Evolutionary conservation across 1,284 basidiomycete genomes (phyloP).

Genomic region (Ceratobasidium sp.): DNA sequence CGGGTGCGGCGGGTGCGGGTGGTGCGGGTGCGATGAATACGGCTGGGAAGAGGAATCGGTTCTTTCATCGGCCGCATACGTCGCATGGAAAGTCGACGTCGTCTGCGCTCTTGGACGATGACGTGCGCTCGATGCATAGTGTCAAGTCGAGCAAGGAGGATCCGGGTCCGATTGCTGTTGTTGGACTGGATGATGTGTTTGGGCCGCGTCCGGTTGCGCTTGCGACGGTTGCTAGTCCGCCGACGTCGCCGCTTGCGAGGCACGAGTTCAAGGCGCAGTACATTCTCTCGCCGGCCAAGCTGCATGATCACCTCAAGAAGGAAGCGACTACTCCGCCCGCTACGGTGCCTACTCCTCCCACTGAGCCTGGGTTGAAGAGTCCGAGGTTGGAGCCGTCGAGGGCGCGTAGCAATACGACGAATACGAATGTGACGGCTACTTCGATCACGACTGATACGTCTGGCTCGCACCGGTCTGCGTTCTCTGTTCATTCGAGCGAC

Average conservation of each 20-base stretch:
- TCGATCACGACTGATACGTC: conserved; percentile 14
- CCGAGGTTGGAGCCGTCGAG: conserved; percentile 10
- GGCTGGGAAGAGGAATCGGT: background rate
- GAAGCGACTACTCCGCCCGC: background rate
- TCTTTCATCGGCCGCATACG: conserved; percentile 34
- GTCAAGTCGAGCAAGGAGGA: conserved; percentile 30
- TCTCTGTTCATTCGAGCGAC: background rate
- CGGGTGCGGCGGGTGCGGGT: background rate
- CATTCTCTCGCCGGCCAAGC: conserved; percentile 26
- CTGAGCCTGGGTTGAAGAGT: conserved; percentile 18
- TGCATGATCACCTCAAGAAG: conserved; percentile 19
- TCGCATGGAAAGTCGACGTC: conserved; percentile 31
- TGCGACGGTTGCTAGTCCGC: conserved; percentile 24
- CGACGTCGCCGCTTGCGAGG: conserved; percentile 4
- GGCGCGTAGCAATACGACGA: conserved; percentile 25
- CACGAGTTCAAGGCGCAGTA: conserved; percentile 32
- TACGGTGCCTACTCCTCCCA: background rate
- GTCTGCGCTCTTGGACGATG: conserved; percentile 20
- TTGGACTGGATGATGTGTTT: conserved; percentile 4
- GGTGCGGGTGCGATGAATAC: background rate
- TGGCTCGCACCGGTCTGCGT: conserved; percentile 20
- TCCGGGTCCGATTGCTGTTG: conserved; percentile 25
- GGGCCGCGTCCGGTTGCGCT: background rate
- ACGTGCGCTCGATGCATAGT: conserved; percentile 8
- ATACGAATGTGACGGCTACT: background rate